These are phyloP conservation scores for Cladophialophora yegresii DNA, from an alignment of 2,329 filamentous ascomycete species.

Conservation along the genomic window DNA sequence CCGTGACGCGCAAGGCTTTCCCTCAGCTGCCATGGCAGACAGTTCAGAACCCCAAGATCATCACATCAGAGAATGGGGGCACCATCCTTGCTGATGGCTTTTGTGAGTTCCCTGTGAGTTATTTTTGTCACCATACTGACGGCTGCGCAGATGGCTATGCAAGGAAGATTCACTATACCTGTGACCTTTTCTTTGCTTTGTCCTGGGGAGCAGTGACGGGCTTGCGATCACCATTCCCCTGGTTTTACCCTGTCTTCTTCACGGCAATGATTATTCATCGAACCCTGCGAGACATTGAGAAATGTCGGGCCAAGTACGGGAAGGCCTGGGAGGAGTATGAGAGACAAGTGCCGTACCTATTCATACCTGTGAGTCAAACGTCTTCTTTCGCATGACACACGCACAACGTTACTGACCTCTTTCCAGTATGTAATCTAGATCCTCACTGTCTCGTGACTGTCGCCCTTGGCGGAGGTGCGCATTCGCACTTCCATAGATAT, in stretches of 20 bases:
- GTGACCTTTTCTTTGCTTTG: constrained; percentile 75
- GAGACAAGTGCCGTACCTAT: constrained; percentile 76
- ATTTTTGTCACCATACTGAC: constrained; percentile 31
- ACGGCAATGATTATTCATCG: constrained; percentile 77
- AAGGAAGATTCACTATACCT: constrained; percentile 79
- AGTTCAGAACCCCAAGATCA: constrained; percentile 75
- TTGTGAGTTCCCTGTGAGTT: constrained; percentile 56
- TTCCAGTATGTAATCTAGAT: constrained; percentile 34
- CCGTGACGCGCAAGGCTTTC: constrained; percentile 71
- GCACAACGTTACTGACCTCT: constrained; percentile 11
- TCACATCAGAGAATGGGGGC: constrained; percentile 71
- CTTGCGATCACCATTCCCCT: constrained; percentile 78
- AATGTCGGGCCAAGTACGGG: constrained; percentile 76
- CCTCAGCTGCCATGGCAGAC: constrained; percentile 89
- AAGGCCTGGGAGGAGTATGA: constrained; percentile 81
- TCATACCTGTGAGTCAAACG: constrained; percentile 65
- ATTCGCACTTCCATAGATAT: neutral
- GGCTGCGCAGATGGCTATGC: constrained; percentile 62
- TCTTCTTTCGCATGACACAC: neutral
- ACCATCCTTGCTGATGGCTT: constrained; percentile 81
- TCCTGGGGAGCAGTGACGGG: constrained; percentile 80
- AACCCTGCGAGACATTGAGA: constrained; percentile 71
- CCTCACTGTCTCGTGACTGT: neutral
- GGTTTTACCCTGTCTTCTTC: constrained; percentile 88
- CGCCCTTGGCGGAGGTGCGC: neutral